Evolutionary conservation across 768 basidiomycete species (phyloP).

Genomic region (Leccinum uliginosum): DNA sequence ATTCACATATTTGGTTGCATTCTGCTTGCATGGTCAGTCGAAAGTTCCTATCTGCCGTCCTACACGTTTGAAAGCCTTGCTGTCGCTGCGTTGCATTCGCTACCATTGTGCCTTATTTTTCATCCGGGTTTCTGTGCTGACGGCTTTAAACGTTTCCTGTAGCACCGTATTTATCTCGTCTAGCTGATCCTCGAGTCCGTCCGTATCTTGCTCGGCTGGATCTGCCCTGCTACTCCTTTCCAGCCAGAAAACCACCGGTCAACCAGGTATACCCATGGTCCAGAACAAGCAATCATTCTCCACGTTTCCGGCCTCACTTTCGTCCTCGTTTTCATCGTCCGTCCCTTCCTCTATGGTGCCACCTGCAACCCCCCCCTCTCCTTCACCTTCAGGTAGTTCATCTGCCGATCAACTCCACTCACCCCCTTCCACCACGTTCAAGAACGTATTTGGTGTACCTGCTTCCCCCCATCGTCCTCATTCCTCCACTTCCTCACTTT

Average conservation of each 20-base stretch:
- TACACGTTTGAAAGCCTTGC: constrained; percentile 23
- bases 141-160: constrained; percentile 10
- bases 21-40: constrained; percentile 25
- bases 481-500: constrained; percentile 24
- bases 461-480: constrained; percentile 21
- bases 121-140: constrained; percentile 14
- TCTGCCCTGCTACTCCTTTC: constrained; percentile 15
- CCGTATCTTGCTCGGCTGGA: constrained; percentile 24
- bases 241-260: constrained; percentile 17
- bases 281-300: constrained; percentile 36
- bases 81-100: constrained; percentile 22
- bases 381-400: constrained; percentile 41
- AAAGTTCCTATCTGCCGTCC: constrained; percentile 3
- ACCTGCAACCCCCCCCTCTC: constrained; percentile 33
- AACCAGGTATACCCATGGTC: constrained; percentile 25
- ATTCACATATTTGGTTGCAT: constrained; percentile 2
- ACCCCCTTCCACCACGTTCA: constrained; percentile 33
- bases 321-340: constrained; percentile 44
- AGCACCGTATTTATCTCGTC: constrained; percentile 29
- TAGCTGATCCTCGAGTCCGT: constrained; percentile 24
- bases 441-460: constrained; percentile 29
- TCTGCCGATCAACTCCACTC: constrained; percentile 40
- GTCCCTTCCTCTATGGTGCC: constrained; percentile 38
- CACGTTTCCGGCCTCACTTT: constrained; percentile 38
- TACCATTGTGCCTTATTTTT: constrained; percentile 7